Base-by-base conservation (phyloP, 192 early-diverging fungal species). In the Phlyctochytrium bullatum region DNA sequence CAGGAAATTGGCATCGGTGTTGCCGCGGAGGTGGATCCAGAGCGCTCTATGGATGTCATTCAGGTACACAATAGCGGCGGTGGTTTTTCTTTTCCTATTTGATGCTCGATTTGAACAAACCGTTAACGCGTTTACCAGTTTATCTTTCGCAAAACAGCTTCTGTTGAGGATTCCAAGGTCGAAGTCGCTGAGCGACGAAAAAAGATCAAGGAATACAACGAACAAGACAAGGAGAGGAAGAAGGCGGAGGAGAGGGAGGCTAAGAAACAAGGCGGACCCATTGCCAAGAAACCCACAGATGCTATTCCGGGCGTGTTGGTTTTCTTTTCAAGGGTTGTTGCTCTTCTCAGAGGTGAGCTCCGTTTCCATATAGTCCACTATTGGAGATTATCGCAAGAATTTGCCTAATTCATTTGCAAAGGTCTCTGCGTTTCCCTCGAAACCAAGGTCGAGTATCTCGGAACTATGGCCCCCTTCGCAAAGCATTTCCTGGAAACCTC, bases 381-480 rank as follows among this genome's bases (percentile, higher is more conserved):
- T n/a, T n/a, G n/a, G n/a, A n/a, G n/a, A n/a, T n/a, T n/a, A n/a
- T n/a, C n/a, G n/a, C n/a, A n/a, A n/a, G n/a, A n/a, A n/a, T n/a
- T n/a, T n/a, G n/a, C n/a, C n/a, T n/a, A 47, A 47, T 20, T 6
- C 20, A 14, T 47, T 47, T 47, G 40, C 10, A 14, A 47, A 47
- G 40, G 73, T 2, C 50, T 75, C 4, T 69, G 34, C 51, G 29
- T 51, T 1, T 36, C 64, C 0, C 10, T 76, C 2, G 73, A 65
- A 20, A 25, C 27, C 10, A 24, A 47, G 4, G 3, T 69, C 17
- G 34, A 52, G 20, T 76, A 76, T 47, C 10, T 76, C 6, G 73
- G 76, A 20, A 56, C 74, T 34, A 75, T 76, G 74, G 53, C 60
- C 16, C 72, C 72, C 24, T 76, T 75, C 57, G 74, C 72, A 0